phyloP scores from a whole-genome alignment of 192 early-diverging fungal genomes.

The Paraglomus brasilianum region DNA sequence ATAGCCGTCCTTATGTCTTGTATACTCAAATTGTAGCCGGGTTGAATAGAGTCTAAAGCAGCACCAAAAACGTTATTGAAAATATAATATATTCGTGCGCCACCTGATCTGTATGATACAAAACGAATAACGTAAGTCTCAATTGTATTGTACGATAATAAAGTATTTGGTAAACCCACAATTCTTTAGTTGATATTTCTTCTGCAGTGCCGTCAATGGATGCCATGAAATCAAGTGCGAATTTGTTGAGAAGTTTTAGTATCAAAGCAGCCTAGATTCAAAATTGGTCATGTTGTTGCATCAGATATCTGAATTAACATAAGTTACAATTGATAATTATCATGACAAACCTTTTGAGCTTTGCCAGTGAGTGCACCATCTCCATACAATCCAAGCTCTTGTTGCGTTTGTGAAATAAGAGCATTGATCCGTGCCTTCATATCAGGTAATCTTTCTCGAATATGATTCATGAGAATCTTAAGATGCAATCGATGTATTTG shows the following conservation, averaged over 20 bases:
- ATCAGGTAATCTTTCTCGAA: constrained; percentile 74
- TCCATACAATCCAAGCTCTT: constrained; percentile 70
- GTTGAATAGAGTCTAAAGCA: constrained; percentile 70
- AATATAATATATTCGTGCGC: constrained; percentile 80
- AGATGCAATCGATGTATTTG: neutral
- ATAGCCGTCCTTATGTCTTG: constrained; percentile 80
- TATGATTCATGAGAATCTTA: constrained; percentile 75
- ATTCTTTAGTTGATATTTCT: constrained; percentile 73
- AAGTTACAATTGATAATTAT: neutral
- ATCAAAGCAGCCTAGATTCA: constrained; percentile 53
- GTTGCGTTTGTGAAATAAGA: constrained; percentile 75
- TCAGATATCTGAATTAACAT: neutral
- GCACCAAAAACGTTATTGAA: constrained; percentile 79
- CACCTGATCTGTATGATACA: constrained; percentile 55
- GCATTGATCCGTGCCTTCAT: constrained; percentile 74
- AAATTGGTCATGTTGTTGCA: neutral
- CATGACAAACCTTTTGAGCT: constrained; percentile 43
- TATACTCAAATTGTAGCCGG: constrained; percentile 66
- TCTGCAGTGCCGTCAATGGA: constrained; percentile 74
- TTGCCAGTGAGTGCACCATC: constrained; percentile 50
- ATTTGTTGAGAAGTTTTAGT: constrained; percentile 70
- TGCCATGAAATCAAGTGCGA: constrained; percentile 72
- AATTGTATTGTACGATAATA: neutral
- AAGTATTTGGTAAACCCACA: constrained; percentile 39
- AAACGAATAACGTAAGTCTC: neutral